Percentiles rank a stretch among this genome's conserved stretches.
Evolutionary conservation across 1,284 basidiomycete species (phyloP).

Genomic region (Moesziomyces globuligerus): DNA sequence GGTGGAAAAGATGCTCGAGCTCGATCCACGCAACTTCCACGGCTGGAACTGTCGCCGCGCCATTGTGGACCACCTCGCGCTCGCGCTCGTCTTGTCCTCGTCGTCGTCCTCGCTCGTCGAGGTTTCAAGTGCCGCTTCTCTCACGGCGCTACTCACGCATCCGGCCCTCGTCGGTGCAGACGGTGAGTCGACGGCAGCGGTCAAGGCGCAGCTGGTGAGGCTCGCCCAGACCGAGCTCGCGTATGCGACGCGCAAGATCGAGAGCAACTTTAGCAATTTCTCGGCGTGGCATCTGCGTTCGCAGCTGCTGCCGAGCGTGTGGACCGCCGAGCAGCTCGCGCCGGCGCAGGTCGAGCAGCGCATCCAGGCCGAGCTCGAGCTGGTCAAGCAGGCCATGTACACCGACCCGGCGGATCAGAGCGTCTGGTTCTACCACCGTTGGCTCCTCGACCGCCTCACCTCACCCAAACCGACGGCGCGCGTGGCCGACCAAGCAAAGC

Average conservation of each 20-base stretch:
- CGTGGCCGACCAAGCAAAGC: background rate
- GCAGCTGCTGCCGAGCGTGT: constrained; percentile 79
- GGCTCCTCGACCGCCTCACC: constrained; percentile 77
- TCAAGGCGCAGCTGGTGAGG: constrained; percentile 15
- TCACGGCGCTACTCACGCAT: constrained; percentile 19
- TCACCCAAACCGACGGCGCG: background rate
- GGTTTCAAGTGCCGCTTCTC: background rate
- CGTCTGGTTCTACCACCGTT: constrained; percentile 97
- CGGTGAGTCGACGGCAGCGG: background rate
- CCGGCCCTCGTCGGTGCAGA: background rate
- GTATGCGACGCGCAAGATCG: constrained; percentile 84
- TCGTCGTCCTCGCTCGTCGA: background rate
- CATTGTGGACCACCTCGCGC: constrained; percentile 52
- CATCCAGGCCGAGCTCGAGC: constrained; percentile 81
- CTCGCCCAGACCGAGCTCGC: constrained; percentile 52
- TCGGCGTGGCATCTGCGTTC: constrained; percentile 98
- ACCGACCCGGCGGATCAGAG: constrained; percentile 96
- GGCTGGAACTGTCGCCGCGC: constrained; percentile 65
- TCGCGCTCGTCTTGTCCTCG: constrained; percentile 14
- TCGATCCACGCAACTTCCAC: constrained; percentile 63
- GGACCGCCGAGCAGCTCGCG: constrained; percentile 70
- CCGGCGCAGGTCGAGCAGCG: constrained; percentile 64
- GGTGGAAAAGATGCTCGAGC: constrained; percentile 64
- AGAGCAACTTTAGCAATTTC: constrained; percentile 94
- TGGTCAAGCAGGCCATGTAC: constrained; percentile 92